A percentile compares a stretch with the other conserved stretches of the same genome.
These are phyloP conservation scores for Pseudogymnoascus sp. DNA, from an alignment of 2,329 filamentous ascomycete genomes.

Conservation along the genomic window DNA sequence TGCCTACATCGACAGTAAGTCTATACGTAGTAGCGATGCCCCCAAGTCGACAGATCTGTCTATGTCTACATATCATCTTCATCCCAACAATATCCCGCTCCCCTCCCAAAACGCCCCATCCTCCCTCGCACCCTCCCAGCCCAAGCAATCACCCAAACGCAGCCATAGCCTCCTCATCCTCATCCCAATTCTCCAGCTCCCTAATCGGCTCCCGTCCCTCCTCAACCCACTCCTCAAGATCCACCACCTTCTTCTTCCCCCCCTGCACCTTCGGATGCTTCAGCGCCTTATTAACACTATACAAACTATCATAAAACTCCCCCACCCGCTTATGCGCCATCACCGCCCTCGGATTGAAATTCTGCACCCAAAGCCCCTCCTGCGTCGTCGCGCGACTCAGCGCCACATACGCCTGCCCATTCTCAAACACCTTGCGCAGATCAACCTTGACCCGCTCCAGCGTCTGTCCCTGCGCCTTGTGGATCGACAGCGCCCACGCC, in stretches of 20 bases:
- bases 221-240: not conserved
- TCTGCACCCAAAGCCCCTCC: slow-evolving; percentile 75
- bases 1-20: not conserved
- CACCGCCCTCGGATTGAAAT: slow-evolving; percentile 85
- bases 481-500: slow-evolving; percentile 94
- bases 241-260: not conserved
- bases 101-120: not conserved
- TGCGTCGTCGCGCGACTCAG: slow-evolving; percentile 87
- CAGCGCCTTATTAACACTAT: slow-evolving; percentile 55
- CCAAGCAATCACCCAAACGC: not conserved
- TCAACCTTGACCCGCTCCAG: slow-evolving; percentile 86
- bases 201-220: not conserved
- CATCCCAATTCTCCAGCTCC: not conserved
- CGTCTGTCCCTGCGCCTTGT: slow-evolving; percentile 96
- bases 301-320: slow-evolving; percentile 76
- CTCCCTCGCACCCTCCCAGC: not conserved
- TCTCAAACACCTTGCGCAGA: slow-evolving; percentile 86
- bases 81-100: not conserved
- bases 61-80: not conserved
- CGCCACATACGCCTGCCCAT: slow-evolving; percentile 95
- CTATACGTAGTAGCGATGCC: not conserved
- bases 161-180: slow-evolving; percentile 7
- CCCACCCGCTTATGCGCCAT: slow-evolving; percentile 88
- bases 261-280: slow-evolving; percentile 23
- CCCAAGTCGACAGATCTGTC: not conserved